These are phyloP conservation scores for Grigorovia transvaalensis DNA, from an alignment of 805 yeast genomes.

Conservation along the genomic window DNA sequence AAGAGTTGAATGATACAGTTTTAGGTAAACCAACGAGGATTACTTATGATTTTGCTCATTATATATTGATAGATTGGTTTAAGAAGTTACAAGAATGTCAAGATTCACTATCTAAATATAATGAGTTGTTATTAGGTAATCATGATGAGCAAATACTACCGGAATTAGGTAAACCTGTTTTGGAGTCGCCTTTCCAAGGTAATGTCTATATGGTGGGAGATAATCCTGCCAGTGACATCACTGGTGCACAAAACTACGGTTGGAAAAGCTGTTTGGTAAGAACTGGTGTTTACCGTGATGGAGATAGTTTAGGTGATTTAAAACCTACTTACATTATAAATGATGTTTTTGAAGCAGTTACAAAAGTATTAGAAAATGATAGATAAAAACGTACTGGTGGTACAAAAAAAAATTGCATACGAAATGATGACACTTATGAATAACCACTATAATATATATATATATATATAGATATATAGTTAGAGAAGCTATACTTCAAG, in stretches of 20 bases:
- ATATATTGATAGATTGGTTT: conserved; percentile 48
- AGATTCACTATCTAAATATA: conserved; percentile 1
- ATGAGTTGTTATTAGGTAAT: not conserved
- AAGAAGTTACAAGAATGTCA: conserved; percentile 24
- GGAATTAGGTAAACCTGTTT: conserved; percentile 33
- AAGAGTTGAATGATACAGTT: conserved; percentile 41
- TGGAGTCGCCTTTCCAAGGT: conserved; percentile 34
- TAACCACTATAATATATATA: too few species aligned
- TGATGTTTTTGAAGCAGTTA: conserved; percentile 44
- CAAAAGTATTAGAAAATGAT: conserved; percentile 13
- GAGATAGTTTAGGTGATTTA: conserved; percentile 32
- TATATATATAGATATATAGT: too few species aligned
- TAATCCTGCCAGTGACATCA: conserved; percentile 86
- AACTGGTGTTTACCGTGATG: conserved; percentile 77
- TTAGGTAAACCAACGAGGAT: conserved; percentile 75
- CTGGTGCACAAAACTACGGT: conserved; percentile 78
- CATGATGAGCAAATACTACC: conserved; percentile 31
- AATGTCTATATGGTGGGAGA: conserved; percentile 94
- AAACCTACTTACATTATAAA: conserved; percentile 42
- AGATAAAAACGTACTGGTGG: not conserved
- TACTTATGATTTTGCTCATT: conserved; percentile 78
- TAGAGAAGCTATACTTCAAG: too few species aligned
- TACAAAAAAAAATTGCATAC: too few species aligned
- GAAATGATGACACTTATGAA: not conserved
- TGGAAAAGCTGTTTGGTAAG: conserved; percentile 81